Evolutionary conservation across 805 yeast species (phyloP).

Genomic region (Yarrowia sp.): DNA sequence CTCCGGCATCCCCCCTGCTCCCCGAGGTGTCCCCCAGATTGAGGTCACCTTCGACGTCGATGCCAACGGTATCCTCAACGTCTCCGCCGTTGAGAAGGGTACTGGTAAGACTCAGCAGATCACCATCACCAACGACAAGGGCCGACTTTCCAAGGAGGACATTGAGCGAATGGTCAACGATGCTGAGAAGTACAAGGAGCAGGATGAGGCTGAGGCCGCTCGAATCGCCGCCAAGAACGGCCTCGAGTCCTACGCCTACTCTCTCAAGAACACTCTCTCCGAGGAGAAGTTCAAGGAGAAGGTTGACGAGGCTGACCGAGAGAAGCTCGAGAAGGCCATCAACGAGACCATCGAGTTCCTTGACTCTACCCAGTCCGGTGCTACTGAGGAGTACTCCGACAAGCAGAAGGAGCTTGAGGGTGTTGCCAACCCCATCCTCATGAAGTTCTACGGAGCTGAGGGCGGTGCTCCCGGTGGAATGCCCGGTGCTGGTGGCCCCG

Average conservation of each 20-base stretch:
- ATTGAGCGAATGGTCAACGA: constrained; percentile 97
- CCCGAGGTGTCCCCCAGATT: constrained; percentile 98
- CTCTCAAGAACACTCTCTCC: constrained; percentile 80
- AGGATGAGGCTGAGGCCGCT: constrained; percentile 92
- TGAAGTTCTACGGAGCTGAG: constrained; percentile 90
- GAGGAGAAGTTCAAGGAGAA: constrained; percentile 83
- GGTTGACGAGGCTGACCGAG: constrained; percentile 69
- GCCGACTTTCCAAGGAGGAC: constrained; percentile 97
- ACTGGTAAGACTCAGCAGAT: constrained; percentile 97
- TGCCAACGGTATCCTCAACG: constrained; percentile 97
- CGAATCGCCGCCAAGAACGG: constrained; percentile 95
- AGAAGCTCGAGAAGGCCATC: constrained; percentile 76
- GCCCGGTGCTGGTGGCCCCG: constrained; percentile 70
- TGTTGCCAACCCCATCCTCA: constrained; percentile 94
- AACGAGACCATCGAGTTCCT: constrained; percentile 90
- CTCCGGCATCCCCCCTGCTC: constrained; percentile 97
- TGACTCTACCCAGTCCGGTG: constrained; percentile 90
- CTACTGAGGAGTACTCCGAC: constrained; percentile 89
- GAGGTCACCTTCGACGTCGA: constrained; percentile 97
- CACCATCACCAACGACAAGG: constrained; percentile 98
- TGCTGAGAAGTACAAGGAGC: constrained; percentile 97
- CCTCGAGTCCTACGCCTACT: constrained; percentile 93
- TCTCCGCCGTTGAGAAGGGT: constrained; percentile 96
- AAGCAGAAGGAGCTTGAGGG: constrained; percentile 95
- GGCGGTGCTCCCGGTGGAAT: constrained; percentile 84